Percentiles rank a stretch among this genome's conserved stretches.
These are phyloP conservation scores for Trichoderma gamsii DNA, from an alignment of 495 filamentous ascomycete species.

Conservation along the genomic window DNA sequence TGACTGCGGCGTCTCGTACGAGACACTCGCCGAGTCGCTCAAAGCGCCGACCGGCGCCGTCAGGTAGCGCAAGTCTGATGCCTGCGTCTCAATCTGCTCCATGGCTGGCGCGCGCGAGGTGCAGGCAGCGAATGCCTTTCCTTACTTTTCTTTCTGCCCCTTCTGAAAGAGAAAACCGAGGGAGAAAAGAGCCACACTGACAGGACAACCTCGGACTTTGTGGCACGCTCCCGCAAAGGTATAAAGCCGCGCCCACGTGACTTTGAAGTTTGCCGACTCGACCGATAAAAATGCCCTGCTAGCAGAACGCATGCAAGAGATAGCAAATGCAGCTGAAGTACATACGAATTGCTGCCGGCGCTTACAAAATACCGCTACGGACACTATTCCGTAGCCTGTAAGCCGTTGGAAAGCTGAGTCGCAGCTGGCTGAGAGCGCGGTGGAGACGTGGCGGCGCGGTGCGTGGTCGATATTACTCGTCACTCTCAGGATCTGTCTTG, in stretches of 20 bases:
- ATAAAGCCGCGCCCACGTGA: constrained; percentile 12
- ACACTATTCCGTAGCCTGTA: background rate
- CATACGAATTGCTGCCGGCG: background rate
- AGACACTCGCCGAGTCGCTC: constrained; percentile 16
- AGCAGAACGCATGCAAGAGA: background rate
- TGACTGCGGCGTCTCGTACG: constrained; percentile 16
- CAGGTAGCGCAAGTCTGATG: constrained; percentile 49
- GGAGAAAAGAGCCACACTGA: background rate
- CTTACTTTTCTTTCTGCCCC: background rate
- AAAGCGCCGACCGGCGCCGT: constrained; percentile 23
- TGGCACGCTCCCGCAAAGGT: background rate
- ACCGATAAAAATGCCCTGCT: background rate
- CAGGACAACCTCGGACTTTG: background rate
- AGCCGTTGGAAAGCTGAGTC: background rate
- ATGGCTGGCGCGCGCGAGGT: constrained; percentile 24
- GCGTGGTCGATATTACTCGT: background rate
- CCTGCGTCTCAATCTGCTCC: constrained; percentile 51
- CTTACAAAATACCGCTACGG: too few relatives aligned
- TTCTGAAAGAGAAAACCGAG: background rate
- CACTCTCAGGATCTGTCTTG: background rate
- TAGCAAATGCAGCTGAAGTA: background rate
- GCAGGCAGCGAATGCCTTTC: background rate
- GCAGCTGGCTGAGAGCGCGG: background rate
- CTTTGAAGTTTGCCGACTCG: background rate
- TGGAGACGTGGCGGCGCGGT: background rate